These are phyloP conservation scores for Lipomyces spencermartinsiae DNA, from an alignment of 805 yeast species.

Conservation along the genomic window DNA sequence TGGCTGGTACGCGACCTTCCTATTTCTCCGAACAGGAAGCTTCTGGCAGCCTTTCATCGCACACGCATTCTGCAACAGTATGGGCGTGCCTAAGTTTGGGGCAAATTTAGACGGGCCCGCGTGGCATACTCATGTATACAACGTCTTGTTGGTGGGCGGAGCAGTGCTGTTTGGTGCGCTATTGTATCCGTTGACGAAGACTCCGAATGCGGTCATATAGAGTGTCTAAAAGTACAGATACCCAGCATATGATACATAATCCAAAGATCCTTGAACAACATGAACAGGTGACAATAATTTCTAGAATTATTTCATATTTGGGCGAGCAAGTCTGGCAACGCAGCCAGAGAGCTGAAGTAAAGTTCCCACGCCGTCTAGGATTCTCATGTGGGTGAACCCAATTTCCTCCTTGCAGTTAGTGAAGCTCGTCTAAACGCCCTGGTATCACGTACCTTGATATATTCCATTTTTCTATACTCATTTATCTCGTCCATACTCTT, in stretches of 20 bases:
- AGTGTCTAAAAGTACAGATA: not conserved
- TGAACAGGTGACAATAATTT: not conserved
- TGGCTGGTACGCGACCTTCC: slow-evolving; percentile 67
- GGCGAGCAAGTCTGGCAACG: slow-evolving; percentile 58
- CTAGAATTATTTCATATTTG: slow-evolving; percentile 16
- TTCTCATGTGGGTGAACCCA: slow-evolving; percentile 90
- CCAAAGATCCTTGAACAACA: not conserved
- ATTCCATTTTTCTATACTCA: slow-evolving; percentile 74
- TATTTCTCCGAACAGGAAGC: slow-evolving; percentile 59
- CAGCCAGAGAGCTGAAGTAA: slow-evolving; percentile 86
- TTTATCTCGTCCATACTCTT: slow-evolving; percentile 72
- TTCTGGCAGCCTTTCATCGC: slow-evolving; percentile 63
- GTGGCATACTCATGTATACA: slow-evolving; percentile 43
- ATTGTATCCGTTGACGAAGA: slow-evolving; percentile 43
- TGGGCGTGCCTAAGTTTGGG: slow-evolving; percentile 65
- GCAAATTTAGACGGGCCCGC: slow-evolving; percentile 25
- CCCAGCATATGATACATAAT: slow-evolving; percentile 12
- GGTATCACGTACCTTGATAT: slow-evolving; percentile 55
- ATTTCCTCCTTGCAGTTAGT: slow-evolving; percentile 55
- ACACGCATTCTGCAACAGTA: slow-evolving; percentile 71
- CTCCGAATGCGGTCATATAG: slow-evolving; percentile 30
- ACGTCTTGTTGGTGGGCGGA: slow-evolving; percentile 57
- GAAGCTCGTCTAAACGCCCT: not conserved
- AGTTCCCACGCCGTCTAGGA: slow-evolving; percentile 90
- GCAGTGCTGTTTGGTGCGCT: slow-evolving; percentile 48